A percentile compares a stretch with the other conserved stretches of the same genome.
These are phyloP conservation scores for Polychaeton citri DNA, from an alignment of 2,329 filamentous ascomycete genomes.

Conservation along the genomic window DNA sequence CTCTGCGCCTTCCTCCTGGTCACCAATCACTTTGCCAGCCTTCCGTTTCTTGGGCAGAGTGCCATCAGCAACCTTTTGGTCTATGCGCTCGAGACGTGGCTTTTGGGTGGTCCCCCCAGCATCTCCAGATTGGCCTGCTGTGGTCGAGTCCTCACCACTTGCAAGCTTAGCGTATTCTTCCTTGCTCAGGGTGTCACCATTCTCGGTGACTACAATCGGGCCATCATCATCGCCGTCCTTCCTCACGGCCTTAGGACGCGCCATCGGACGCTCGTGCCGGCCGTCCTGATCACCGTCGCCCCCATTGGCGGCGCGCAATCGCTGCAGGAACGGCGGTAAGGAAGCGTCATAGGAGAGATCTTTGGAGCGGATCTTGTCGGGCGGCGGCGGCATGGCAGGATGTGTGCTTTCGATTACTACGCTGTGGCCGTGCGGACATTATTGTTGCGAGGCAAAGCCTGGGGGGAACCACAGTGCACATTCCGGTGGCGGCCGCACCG, in stretches of 20 bases:
- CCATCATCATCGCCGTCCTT: constrained; percentile 65
- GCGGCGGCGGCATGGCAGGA: no score
- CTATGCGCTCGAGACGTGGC: not conserved
- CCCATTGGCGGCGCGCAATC: constrained; percentile 40
- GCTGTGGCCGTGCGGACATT: no score
- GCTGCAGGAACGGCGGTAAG: constrained; percentile 33
- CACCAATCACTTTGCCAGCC: constrained; percentile 20
- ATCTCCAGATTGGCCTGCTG: constrained; percentile 4
- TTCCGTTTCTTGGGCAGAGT: constrained; percentile 24
- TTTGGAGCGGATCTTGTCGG: constrained; percentile 47
- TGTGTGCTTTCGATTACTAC: no score
- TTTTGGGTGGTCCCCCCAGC: constrained; percentile 2
- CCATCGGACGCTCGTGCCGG: constrained; percentile 30
- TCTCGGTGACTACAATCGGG: constrained; percentile 60
- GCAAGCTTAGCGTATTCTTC: constrained; percentile 36
- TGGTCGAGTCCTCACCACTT: constrained; percentile 4
- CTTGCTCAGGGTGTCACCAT: constrained; percentile 46
- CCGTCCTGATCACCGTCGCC: constrained; percentile 26
- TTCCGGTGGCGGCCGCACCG: no score
- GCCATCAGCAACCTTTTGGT: constrained; percentile 3
- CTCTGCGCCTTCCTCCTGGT: constrained; percentile 12
- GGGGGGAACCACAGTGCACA: no score
- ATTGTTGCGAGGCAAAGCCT: no score
- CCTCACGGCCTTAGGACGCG: constrained; percentile 34
- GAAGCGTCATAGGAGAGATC: constrained; percentile 52